A percentile compares a stretch with the other conserved stretches of the same genome.
phyloP scores from a whole-genome alignment of 495 filamentous ascomycete species.

The Lasiosphaeris hirsuta region DNA sequence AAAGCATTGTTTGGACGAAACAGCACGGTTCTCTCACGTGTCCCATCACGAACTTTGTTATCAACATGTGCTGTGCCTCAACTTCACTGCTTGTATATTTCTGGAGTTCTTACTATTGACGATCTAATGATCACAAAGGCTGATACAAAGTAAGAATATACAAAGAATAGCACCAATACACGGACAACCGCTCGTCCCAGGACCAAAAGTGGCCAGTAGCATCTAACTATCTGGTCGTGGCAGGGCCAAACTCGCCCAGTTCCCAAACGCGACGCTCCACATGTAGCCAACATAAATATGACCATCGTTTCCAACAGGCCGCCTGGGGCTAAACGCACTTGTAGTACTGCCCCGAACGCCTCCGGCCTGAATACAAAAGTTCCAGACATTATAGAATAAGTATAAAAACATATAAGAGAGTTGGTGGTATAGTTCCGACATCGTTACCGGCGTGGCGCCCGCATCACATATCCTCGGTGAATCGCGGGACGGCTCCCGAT shows the following conservation, averaged over 20 bases:
- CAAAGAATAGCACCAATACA: not conserved
- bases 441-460: slow-evolving; percentile 1
- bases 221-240: too few species aligned
- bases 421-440: not conserved
- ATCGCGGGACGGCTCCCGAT: slow-evolving; percentile 44
- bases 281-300: slow-evolving; percentile 6
- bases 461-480: slow-evolving; percentile 51
- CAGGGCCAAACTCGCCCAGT: not conserved
- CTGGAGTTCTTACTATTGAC: too few species aligned
- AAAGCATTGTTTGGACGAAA: too few species aligned
- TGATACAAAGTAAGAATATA: not conserved
- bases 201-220: too few species aligned
- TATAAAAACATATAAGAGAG: slow-evolving; percentile 12
- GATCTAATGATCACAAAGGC: too few species aligned
- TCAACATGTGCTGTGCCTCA: too few species aligned
- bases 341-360: slow-evolving; percentile 1
- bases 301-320: slow-evolving; percentile 15
- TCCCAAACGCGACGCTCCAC: not conserved
- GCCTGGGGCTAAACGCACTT: slow-evolving; percentile 3
- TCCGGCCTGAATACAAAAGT: slow-evolving; percentile 6
- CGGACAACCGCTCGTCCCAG: too few species aligned
- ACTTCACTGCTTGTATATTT: too few species aligned
- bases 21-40: too few species aligned
- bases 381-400: slow-evolving; percentile 31
- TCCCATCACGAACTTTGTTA: too few species aligned